A percentile compares a stretch with the other conserved stretches of the same genome.
phyloP scores from a whole-genome alignment of 1,284 basidiomycete genomes.

The Irpex sp. region DNA sequence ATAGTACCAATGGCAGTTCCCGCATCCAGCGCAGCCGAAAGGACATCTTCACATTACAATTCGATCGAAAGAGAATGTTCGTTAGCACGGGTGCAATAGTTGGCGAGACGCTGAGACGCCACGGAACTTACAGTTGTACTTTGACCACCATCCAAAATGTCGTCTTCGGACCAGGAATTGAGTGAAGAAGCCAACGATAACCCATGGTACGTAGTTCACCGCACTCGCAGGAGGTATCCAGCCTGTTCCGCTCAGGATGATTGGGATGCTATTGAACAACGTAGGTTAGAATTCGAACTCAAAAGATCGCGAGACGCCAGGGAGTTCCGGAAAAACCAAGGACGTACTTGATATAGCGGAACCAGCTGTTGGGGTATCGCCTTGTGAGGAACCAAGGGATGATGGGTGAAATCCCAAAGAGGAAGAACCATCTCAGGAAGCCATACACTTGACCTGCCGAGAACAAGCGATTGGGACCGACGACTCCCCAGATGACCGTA shows the following conservation, averaged over 20 bases:
- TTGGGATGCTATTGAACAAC: constrained; percentile 29
- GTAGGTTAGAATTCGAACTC: not conserved
- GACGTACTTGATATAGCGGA: constrained; percentile 41
- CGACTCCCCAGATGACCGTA: constrained; percentile 46
- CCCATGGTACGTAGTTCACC: constrained; percentile 46
- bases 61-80: not conserved
- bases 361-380: constrained; percentile 40
- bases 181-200: constrained; percentile 47
- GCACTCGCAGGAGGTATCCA: constrained; percentile 48
- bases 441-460: constrained; percentile 34
- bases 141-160: constrained; percentile 51
- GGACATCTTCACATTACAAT: constrained; percentile 33
- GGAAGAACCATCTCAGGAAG: constrained; percentile 51
- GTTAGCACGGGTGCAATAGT: not conserved
- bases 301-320: not conserved
- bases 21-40: constrained; percentile 57
- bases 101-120: constrained; percentile 5
- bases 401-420: constrained; percentile 48
- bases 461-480: constrained; percentile 45
- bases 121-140: constrained; percentile 38
- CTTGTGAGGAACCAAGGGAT: constrained; percentile 36
- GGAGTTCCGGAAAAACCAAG: not conserved
- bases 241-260: constrained; percentile 49
- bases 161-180: constrained; percentile 48
- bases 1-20: constrained; percentile 56